Evolutionary conservation across 148 eudicot genomes (phyloP).

Genomic region (Heliamphora exappendiculata): DNA sequence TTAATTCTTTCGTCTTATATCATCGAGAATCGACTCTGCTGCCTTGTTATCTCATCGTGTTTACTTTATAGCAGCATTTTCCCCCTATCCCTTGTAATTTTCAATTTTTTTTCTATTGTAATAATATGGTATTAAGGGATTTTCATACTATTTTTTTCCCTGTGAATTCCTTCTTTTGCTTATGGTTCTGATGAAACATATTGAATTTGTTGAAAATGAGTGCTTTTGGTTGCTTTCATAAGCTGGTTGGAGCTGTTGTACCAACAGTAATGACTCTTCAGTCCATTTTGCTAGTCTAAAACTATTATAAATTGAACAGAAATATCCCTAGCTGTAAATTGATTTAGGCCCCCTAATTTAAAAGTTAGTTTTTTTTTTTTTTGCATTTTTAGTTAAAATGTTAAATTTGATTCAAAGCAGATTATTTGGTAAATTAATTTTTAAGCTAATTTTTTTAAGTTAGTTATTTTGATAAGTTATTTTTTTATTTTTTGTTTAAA

Average conservation of each 20-base stretch:
- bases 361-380: background rate
- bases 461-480: too few relatives aligned
- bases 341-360: background rate
- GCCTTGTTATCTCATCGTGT: background rate
- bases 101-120: background rate
- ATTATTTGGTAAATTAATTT: too few relatives aligned
- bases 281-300: background rate
- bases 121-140: slow-evolving; percentile 1
- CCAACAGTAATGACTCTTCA: slow-evolving; percentile 6
- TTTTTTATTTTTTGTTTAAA: too few relatives aligned
- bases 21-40: slow-evolving; percentile 13
- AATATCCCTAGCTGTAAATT: too few relatives aligned
- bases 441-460: too few relatives aligned
- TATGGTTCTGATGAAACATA: slow-evolving; percentile 11
- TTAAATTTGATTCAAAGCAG: background rate
- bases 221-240: background rate
- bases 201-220: slow-evolving; percentile 10
- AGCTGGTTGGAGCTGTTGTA: background rate
- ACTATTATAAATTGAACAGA: too few relatives aligned
- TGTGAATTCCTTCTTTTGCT: background rate
- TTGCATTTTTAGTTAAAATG: background rate
- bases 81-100: background rate
- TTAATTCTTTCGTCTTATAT: slow-evolving; percentile 23
- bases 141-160: background rate
- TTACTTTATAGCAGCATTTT: background rate